Evolutionary conservation across 176 grass and related monocot genomes (phyloP), one percentile per base, ranked within the genome.

Genomic region (Ensete glaucum): DNA sequence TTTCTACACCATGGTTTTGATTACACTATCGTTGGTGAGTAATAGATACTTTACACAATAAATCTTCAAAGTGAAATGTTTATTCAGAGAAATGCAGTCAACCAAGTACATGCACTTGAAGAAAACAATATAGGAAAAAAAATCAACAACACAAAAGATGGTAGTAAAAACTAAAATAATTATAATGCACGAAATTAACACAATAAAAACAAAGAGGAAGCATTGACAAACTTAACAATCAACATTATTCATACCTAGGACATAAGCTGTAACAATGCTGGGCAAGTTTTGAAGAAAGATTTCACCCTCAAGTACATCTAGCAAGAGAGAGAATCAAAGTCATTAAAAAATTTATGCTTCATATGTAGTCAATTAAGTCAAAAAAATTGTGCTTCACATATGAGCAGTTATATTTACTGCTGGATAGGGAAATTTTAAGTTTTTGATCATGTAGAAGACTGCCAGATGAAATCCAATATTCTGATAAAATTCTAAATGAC

Each of bases 251-350:
- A 75, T 93, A 98, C 94, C 90, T 77, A 98, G 83, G 63, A 93
- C 87, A 80, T 64, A 63, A 85, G 94, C 94, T 79, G 90, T 81
- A 67, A 98, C 77, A 21, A 98, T 78, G 79, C 94, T 98, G 68
- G 94, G 94, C 75, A 98, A 85, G 80, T 98, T 98, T 78, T 98
- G 94, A 86, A 98, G 94, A 93, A 98, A 98, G 88, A 98, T 93
- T 79, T 93, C 88, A 76, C 94, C 94, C 83, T 98, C 85, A 71
- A 98, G 94, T 69, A 98, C 90, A 84, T 98, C 94, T 98, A 64
- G 50, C 59, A 22, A 80, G 57, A 76, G 54, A 55, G 27, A 0
- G 0, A 71, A 84, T 69, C 25, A 76, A 60, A 84, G 70, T 86
- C 79, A 88, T 9, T 53, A 25, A 55, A 79, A 48, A 34, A 9